Conservation (phyloP, 352 stramenopile species). For the Aphanomyces cochlioides region DNA sequence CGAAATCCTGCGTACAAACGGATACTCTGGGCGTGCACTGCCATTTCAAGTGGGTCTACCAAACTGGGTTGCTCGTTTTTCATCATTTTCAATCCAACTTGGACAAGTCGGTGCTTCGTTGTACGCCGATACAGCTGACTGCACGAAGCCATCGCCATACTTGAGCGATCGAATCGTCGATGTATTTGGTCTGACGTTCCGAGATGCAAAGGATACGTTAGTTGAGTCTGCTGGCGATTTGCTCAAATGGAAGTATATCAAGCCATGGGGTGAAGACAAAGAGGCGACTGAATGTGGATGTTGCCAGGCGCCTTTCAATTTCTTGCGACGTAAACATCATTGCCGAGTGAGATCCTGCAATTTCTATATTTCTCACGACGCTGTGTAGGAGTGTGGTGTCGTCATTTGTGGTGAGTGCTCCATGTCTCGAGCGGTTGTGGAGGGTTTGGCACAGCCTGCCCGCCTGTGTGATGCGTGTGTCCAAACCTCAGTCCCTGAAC, state of each 20-base stretch:
- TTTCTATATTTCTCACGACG: neutral
- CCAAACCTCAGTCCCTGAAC: constrained; percentile 27
- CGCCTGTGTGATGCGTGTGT: constrained; percentile 30
- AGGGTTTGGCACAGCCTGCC: constrained; percentile 20
- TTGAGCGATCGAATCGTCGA: constrained; percentile 79
- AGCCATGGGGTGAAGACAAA: constrained; percentile 30
- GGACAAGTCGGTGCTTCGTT: constrained; percentile 27
- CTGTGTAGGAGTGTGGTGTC: constrained; percentile 27
- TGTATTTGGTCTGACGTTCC: constrained; percentile 56
- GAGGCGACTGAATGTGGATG: constrained; percentile 21
- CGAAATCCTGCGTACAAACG: constrained; percentile 26
- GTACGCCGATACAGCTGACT: constrained; percentile 42
- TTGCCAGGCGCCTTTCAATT: constrained; percentile 25
- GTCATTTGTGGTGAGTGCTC: constrained; percentile 29
- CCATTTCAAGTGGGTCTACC: constrained; percentile 29
- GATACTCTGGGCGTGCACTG: constrained; percentile 29
- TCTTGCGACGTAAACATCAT: constrained; percentile 29
- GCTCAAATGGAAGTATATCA: constrained; percentile 30
- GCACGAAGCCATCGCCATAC: constrained; percentile 65
- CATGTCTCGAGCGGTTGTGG: constrained; percentile 21
- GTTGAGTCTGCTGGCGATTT: constrained; percentile 26
- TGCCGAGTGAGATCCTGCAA: constrained; percentile 16
- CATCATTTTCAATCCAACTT: constrained; percentile 24
- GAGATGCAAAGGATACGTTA: constrained; percentile 18
- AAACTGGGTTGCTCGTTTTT: constrained; percentile 31